Percentiles rank a stretch among this genome's conserved stretches.
phyloP scores from a whole-genome alignment of 768 basidiomycete genomes.

The Leccinum uliginosum region DNA sequence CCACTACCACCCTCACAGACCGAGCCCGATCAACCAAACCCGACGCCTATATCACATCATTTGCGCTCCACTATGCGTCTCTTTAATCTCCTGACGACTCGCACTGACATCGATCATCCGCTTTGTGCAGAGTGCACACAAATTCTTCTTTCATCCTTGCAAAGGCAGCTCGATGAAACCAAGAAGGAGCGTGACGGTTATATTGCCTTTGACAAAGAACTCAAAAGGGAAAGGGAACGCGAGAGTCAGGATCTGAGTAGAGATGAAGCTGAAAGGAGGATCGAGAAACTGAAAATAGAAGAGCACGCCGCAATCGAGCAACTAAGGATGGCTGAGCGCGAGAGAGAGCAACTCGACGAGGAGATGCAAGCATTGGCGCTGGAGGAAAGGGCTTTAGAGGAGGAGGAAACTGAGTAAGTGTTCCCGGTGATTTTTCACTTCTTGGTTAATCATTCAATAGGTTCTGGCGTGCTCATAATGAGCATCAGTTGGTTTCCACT shows the following conservation, averaged over 20 bases:
- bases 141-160: constrained; percentile 68
- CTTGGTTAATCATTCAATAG: constrained; percentile 34
- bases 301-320: constrained; percentile 69
- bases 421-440: not conserved
- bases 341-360: constrained; percentile 68
- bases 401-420: constrained; percentile 80
- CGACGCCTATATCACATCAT: constrained; percentile 74
- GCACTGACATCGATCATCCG: constrained; percentile 86
- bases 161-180: constrained; percentile 81
- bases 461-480: constrained; percentile 80
- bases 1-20: constrained; percentile 33
- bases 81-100: constrained; percentile 71
- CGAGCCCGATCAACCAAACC: constrained; percentile 53
- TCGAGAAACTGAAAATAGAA: constrained; percentile 66
- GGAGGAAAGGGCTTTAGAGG: constrained; percentile 75
- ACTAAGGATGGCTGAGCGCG: constrained; percentile 69
- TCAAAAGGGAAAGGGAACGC: constrained; percentile 75
- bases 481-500: constrained; percentile 59
- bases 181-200: constrained; percentile 91
- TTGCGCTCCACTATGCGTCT: constrained; percentile 70
- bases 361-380: constrained; percentile 67
- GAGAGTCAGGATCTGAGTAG: constrained; percentile 56
- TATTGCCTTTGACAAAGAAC: constrained; percentile 86
- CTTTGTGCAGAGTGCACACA: constrained; percentile 94
- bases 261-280: constrained; percentile 68